Evolutionary conservation across 345 rosid species (phyloP), one percentile per base, ranked within the genome.

Genomic region (Turritis glabra): DNA sequence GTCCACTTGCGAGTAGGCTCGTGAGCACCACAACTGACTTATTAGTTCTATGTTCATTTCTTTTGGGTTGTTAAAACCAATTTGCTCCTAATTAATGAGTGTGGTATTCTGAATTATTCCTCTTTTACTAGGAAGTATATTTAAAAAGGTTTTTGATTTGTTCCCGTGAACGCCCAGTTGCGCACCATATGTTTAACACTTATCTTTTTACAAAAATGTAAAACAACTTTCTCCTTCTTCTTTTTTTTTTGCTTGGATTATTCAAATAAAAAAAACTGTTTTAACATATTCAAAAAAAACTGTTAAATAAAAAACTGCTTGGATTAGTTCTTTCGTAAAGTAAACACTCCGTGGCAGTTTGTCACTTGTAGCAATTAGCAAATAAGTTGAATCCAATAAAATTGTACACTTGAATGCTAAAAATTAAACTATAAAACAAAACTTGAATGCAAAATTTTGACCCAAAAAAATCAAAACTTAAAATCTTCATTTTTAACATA

Each of bases 1-100:
- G 19, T 61, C 75, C 48, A 76, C 79, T 76, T 61, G 70, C 7
- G 23, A 37, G 54, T 41, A 60, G 47, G 56, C 70, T 68, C 64
- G 70, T 69, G 70, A 76, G 19, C 64, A 76, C 74, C 79, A 76
- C 70, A 59, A 60, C 59, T 19, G 37, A 57, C 18, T 37, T 8
- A n/a, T n/a, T 33, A 53, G 37, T 23, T 64, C 64, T 40, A 38
- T 48, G 55, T 75, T 40, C 12, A 1, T 26, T 61, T 38, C 52
- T 72, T 72, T 51, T 38, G 53, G 23, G 4, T 18, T 72, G 43
- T 62, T 71, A 13, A 32, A n/a, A 47, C 67, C 59, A 47, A 55
- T 43, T 69, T 69, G 53, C 19, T 40, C 40, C 30, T 13, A 47
- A 46, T 58, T 22, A 22, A 70, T 57, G 43, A 40, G 64, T 27